phyloP scores from a whole-genome alignment of 192 early-diverging fungal genomes.

The Entrophospora sp. region DNA sequence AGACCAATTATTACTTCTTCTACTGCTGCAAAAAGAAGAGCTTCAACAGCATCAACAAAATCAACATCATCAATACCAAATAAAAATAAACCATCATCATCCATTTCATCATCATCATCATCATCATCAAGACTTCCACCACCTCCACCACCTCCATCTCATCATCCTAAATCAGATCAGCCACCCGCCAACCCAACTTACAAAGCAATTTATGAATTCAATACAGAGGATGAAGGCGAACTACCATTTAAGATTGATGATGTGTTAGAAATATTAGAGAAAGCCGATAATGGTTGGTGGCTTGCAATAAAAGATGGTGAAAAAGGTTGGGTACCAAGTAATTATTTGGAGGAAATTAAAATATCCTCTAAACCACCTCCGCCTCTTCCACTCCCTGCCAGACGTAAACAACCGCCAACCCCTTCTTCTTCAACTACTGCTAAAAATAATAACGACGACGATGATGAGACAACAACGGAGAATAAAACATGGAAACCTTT shows the following conservation, averaged over 20 bases:
- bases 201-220: constrained; percentile 54
- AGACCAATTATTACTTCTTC: constrained; percentile 1
- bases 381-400: constrained; percentile 25
- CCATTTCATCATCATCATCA: constrained; percentile 33
- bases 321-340: constrained; percentile 74
- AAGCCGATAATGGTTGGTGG: constrained; percentile 90
- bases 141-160: constrained; percentile 28
- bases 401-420: constrained; percentile 23
- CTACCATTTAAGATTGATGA: constrained; percentile 56
- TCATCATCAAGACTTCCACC: constrained; percentile 15
- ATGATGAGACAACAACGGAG: constrained; percentile 50
- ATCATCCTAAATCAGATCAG: constrained; percentile 56
- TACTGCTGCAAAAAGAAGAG: background rate
- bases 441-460: constrained; percentile 33
- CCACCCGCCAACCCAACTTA: constrained; percentile 43
- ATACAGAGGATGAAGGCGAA: constrained; percentile 51
- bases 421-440: constrained; percentile 29
- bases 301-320: constrained; percentile 49
- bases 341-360: constrained; percentile 78
- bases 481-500: constrained; percentile 59
- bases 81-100: constrained; percentile 11
- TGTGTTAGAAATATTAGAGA: constrained; percentile 69
- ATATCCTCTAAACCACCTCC: constrained; percentile 50
- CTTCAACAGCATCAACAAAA: constrained; percentile 10
- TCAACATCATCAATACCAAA: background rate